Evolutionary conservation across 352 stramenopile species (phyloP).

Genomic region (Phytophthora fragariaefolia): DNA sequence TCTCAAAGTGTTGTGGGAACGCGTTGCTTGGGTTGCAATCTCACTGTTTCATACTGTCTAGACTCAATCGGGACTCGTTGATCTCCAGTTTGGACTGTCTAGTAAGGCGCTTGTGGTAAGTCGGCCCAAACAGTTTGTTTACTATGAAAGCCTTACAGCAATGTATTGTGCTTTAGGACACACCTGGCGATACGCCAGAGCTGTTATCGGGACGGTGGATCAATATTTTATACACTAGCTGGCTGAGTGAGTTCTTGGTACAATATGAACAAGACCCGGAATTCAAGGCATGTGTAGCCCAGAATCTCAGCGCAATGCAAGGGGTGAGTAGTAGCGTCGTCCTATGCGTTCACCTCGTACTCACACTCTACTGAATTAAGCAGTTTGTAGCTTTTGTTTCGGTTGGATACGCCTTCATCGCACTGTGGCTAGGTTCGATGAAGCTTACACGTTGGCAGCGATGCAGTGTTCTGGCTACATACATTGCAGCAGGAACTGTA

Average conservation of each 20-base stretch:
- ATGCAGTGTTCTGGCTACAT: conserved; percentile 47
- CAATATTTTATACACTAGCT: conserved; percentile 18
- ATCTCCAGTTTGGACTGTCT: conserved; percentile 7
- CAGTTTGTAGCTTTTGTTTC: conserved; percentile 63
- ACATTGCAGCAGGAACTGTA: conserved; percentile 38
- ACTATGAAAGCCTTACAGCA: background rate
- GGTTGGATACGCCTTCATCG: conserved; percentile 43
- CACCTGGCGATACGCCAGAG: background rate
- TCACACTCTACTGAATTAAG: conserved; percentile 8
- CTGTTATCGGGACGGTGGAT: conserved; percentile 10
- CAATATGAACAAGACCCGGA: conserved; percentile 36
- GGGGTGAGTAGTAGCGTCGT: conserved; percentile 27
- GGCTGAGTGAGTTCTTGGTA: conserved; percentile 26
- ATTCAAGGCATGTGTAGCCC: conserved; percentile 37
- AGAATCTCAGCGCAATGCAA: conserved; percentile 48
- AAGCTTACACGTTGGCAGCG: conserved; percentile 60
- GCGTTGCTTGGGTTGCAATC: background rate
- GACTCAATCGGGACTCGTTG: conserved; percentile 13
- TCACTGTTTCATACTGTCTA: background rate
- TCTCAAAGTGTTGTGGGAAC: too few species aligned
- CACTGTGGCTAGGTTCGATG: conserved; percentile 59
- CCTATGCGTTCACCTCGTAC: background rate
- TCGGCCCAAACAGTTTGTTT: background rate
- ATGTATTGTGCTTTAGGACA: background rate
- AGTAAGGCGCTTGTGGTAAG: background rate